Conservation (phyloP, 306 rosid species). For the Leucaena leucocephala region DNA sequence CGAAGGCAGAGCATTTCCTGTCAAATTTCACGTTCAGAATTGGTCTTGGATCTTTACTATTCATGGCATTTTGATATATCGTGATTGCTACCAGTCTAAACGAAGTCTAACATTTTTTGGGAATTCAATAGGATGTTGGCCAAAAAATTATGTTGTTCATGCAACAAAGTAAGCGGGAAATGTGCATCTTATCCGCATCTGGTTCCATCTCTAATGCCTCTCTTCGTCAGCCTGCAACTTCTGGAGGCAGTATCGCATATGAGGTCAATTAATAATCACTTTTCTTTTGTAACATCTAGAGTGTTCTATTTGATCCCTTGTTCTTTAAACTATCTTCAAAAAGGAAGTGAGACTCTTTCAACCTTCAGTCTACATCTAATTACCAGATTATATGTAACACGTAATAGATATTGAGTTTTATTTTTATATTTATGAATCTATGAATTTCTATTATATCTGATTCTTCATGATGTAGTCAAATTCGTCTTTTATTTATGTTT, state of each 20-base stretch:
- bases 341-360: too few species aligned
- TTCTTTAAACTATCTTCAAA: neutral
- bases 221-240: constrained; percentile 89
- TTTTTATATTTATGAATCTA: neutral
- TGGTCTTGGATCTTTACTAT: constrained; percentile 17
- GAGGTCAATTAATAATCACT: constrained; percentile 62
- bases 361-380: too few species aligned
- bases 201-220: constrained; percentile 89
- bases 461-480: neutral
- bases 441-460: neutral
- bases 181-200: constrained; percentile 90
- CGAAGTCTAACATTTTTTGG: constrained; percentile 33
- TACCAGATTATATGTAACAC: neutral
- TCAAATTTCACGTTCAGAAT: constrained; percentile 21
- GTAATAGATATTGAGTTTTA: neutral
- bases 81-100: constrained; percentile 27
- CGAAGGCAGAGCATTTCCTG: constrained; percentile 16
- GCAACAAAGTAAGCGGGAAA: constrained; percentile 95
- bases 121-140: constrained; percentile 79
- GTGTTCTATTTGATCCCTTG: neutral
- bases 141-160: constrained; percentile 88
- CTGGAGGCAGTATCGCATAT: constrained; percentile 87
- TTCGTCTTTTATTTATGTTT: neutral
- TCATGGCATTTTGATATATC: constrained; percentile 25
- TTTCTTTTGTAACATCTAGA: constrained; percentile 14